Base-by-base conservation (phyloP, 768 basidiomycete genomes). In the Serendipita sp. region DNA sequence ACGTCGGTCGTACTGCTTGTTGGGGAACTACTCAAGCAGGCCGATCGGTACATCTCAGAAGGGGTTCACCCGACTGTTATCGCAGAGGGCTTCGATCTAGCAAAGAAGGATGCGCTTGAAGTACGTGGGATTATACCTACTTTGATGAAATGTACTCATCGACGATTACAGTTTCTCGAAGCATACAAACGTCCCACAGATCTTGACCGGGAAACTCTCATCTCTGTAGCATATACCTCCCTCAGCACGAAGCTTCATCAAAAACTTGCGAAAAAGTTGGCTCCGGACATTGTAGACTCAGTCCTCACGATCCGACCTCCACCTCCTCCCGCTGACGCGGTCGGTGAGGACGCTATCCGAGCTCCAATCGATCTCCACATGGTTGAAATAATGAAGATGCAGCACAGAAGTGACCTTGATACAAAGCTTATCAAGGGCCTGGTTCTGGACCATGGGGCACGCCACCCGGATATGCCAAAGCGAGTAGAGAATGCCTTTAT, bases 321-420 rank as follows among this genome's bases (percentile, higher is more conserved):
- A 38, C 76, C 82, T 23, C 83, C 85, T 65, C 68, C 70, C 18
- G 66, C 72, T 13, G 72, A 70, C 45, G 71, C 80, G 34, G 77
- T 77, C 78, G 85, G 88, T 18, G 76, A 78, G 67, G 85, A 87
- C 71, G 83, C 85, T 69, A 88, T 83, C 80, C 81, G 81, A 63
- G 86, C 93, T 69, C 92, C 94, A 60, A 94, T 98, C 72, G 96
- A 99, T 78, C 79, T 99, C 65, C 95, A 98, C 77, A 99, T 99
- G 96, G 79, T 99, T 63, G 96, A 99, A 77, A 86, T 98, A 67
- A 98, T 98, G 96, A 98, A 98, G 79, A 99, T 99, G 96, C 95
- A 96, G 75, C 96, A 99, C 77, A 88, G 94, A 70, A 94, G 88
- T 47, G 92, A 96, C 67, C 92, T 91, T 28, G 96, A 99, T 75